A percentile compares a stretch with the other conserved stretches of the same genome.
Evolutionary conservation across 2,329 filamentous ascomycete genomes (phyloP).

Genomic region (Phialemoniopsis sp.): DNA sequence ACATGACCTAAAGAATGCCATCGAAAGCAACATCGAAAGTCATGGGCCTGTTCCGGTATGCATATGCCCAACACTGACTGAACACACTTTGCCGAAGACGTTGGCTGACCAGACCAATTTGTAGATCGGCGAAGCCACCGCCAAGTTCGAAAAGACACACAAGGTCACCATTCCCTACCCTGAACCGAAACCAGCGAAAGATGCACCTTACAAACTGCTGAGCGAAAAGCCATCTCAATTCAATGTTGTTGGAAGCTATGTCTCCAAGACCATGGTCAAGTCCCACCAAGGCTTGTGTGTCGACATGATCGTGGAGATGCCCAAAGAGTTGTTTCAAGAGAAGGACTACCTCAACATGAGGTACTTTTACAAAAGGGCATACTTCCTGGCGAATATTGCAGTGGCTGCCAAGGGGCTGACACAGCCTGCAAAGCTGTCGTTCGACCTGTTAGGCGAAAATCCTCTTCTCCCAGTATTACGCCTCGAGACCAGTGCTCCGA

Average conservation of each 20-base stretch:
- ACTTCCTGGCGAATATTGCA: slow-evolving; percentile 81
- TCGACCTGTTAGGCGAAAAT: slow-evolving; percentile 68
- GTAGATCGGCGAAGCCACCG: slow-evolving; percentile 64
- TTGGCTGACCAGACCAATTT: neutral
- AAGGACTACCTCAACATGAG: slow-evolving; percentile 92
- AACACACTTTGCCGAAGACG: neutral
- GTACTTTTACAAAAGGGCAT: slow-evolving; percentile 92
- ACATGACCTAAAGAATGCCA: slow-evolving; percentile 45
- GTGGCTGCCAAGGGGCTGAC: slow-evolving; percentile 51
- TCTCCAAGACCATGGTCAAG: slow-evolving; percentile 69
- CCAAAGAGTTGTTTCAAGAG: slow-evolving; percentile 74
- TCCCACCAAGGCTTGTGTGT: slow-evolving; percentile 55
- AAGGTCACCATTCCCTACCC: slow-evolving; percentile 79
- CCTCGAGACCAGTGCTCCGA: slow-evolving; percentile 27
- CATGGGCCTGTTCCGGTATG: slow-evolving; percentile 46
- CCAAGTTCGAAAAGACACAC: slow-evolving; percentile 62
- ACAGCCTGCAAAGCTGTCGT: slow-evolving; percentile 53
- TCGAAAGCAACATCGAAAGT: slow-evolving; percentile 41
- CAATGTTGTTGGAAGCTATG: slow-evolving; percentile 88
- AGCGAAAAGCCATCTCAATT: slow-evolving; percentile 73
- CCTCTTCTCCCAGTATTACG: slow-evolving; percentile 66
- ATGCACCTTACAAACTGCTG: slow-evolving; percentile 77
- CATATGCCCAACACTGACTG: neutral
- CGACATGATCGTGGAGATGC: slow-evolving; percentile 88
- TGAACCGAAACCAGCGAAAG: slow-evolving; percentile 68